These are phyloP conservation scores for Rhynchospora pubera DNA, from an alignment of 176 grass and related monocot species.

Conservation along the genomic window DNA sequence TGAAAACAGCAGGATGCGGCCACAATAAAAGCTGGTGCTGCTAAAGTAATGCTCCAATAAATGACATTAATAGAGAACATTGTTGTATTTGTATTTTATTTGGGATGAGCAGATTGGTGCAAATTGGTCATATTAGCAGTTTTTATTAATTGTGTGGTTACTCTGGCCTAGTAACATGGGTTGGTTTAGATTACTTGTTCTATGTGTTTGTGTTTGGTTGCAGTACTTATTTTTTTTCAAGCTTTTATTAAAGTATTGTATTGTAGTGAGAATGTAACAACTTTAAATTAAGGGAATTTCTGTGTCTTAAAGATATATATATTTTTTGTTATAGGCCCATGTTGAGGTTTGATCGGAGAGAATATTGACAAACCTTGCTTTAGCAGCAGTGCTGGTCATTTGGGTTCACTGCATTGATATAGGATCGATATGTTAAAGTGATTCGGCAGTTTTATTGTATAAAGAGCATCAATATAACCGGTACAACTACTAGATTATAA, in stretches of 20 bases:
- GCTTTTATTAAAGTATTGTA: neutral
- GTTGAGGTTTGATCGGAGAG: neutral
- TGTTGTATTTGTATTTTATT: constrained; percentile 24
- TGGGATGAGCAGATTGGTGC: neutral
- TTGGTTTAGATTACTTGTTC: neutral
- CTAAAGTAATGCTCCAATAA: constrained; percentile 7
- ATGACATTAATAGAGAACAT: neutral
- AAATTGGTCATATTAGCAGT: neutral
- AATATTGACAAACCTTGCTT: neutral
- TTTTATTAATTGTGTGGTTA: constrained; percentile 1
- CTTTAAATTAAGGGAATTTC: neutral
- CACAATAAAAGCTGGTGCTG: constrained; percentile 16
- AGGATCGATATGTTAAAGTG: neutral
- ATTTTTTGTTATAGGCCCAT: too few relatives aligned
- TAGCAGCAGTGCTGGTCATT: neutral
- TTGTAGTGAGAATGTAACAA: neutral
- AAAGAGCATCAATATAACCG: neutral
- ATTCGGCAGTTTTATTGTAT: neutral
- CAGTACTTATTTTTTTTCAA: neutral
- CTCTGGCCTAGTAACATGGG: neutral
- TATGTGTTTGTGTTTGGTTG: neutral
- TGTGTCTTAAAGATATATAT: too few relatives aligned
- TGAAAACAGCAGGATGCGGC: constrained; percentile 50
- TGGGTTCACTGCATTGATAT: neutral
- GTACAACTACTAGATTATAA: neutral